A percentile compares a stretch with the other conserved stretches of the same genome.
phyloP scores from a whole-genome alignment of 1,284 basidiomycete genomes.

The Rhodotorula sp. region DNA sequence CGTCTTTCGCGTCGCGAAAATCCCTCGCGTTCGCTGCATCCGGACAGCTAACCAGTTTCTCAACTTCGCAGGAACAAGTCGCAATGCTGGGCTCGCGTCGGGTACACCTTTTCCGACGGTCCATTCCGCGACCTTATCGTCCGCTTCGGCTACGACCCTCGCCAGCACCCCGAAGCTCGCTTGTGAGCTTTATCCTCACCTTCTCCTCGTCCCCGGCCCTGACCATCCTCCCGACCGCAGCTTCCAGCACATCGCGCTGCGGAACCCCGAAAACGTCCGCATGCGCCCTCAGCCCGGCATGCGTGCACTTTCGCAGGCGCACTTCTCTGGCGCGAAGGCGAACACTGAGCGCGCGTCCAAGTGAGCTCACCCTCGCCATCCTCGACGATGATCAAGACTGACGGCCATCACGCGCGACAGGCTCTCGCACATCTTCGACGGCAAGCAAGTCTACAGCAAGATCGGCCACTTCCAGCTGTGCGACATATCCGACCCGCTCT shows the following conservation, averaged over 20 bases:
- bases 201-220: neutral
- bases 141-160: conserved; percentile 83
- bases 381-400: neutral
- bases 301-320: conserved; percentile 8
- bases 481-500: conserved; percentile 81
- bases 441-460: conserved; percentile 69
- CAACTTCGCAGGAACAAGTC: conserved; percentile 48
- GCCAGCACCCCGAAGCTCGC: conserved; percentile 65
- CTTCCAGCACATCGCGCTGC: conserved; percentile 43
- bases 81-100: conserved; percentile 51
- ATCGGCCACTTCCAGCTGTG: conserved; percentile 88
- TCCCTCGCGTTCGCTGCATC: too few species aligned
- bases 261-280: conserved; percentile 38
- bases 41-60: neutral
- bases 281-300: conserved; percentile 23
- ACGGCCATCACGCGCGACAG: neutral
- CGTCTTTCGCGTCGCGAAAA: conserved; percentile 36
- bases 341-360: conserved; percentile 41
- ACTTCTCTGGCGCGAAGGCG: neutral
- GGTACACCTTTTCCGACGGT: conserved; percentile 88
- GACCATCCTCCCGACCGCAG: conserved; percentile 15
- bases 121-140: conserved; percentile 90
- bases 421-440: conserved; percentile 84
- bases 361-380: neutral
- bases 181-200: conserved; percentile 56